Base-by-base conservation (phyloP, 2,329 filamentous ascomycete species). In the Aspergillus fijiensis region DNA sequence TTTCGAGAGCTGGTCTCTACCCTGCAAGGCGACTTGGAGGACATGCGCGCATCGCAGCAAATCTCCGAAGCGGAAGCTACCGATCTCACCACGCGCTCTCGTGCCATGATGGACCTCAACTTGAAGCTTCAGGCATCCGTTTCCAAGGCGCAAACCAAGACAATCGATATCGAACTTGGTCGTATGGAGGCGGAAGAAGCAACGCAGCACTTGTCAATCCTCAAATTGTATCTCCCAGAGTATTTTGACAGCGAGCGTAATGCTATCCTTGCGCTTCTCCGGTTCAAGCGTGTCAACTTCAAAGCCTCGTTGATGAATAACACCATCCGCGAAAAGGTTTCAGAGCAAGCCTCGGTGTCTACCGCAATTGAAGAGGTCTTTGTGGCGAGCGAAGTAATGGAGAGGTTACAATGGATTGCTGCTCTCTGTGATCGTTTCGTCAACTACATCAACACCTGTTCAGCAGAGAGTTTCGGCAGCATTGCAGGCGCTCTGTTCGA, bases 71-170 rank as follows among this genome's bases (percentile, higher is more conserved):
- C 89, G 16, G 93, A 98, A 74, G 92, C 94, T 0, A 92, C 93
- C 73, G 92, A 98, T 74, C 85, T 98, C 58, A 93, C 89, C 65
- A 90, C 86, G 69, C 89, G 92, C 63, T 96, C 94, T 49, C 87
- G 92, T 63, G 92, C 94, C 57, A 96, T 99, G 89, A 90, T 96
- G 86, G 94, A 99, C 70, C 84, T 99, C 50, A 98, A 98, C 76
- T 86, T 94, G 84, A 96, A 96, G 77, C 84, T 99, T 49, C 94
- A 96, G 71, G 85, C 90, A 58, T 96, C 92, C 12, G 92, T 92
- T 11, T 86, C 92, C 47, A 96, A 96, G 80, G 90, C 94, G 2
- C 94, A 96, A 74, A 88, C 91, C 70, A 98, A 96, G 80, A 92
- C 92, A 0, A 96, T 99, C 63, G 93, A 97, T 66, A 82, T 97